Percentiles rank a stretch among this genome's conserved stretches.
Evolutionary conservation across 305 asterid species (phyloP).

Genomic region (Salvia sclarea): DNA sequence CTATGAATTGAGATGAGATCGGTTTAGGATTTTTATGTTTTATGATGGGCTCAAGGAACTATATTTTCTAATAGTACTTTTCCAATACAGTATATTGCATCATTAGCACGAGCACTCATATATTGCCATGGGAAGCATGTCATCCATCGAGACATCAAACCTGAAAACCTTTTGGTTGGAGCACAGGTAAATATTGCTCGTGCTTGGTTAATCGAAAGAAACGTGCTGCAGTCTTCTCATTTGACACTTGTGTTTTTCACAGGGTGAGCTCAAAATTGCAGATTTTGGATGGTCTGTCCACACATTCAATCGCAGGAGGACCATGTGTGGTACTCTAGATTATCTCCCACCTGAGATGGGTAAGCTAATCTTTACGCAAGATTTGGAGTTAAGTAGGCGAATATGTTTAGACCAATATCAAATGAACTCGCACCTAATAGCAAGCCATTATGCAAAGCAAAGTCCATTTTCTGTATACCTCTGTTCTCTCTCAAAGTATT

Average conservation of each 20-base stretch:
- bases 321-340: conserved; percentile 98
- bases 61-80: conserved; percentile 12
- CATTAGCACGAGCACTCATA: conserved; percentile 86
- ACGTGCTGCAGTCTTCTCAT: conserved; percentile 30
- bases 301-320: conserved; percentile 83
- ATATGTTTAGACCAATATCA: neutral
- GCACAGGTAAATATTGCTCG: conserved; percentile 39
- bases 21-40: neutral
- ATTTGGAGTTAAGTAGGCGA: neutral
- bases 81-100: conserved; percentile 58
- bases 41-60: conserved; percentile 7
- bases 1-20: neutral
- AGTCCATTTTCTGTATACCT: neutral
- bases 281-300: conserved; percentile 99
- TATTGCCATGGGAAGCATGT: conserved; percentile 97
- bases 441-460: neutral
- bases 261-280: conserved; percentile 97
- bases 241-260: conserved; percentile 24
- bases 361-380: conserved; percentile 35
- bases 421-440: neutral
- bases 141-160: conserved; percentile 90
- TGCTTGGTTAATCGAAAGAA: conserved; percentile 18
- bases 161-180: conserved; percentile 64
- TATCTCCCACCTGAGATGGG: conserved; percentile 99
- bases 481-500: neutral